Base-by-base conservation (phyloP, 768 basidiomycete genomes). In the Termitomyces sp. region DNA sequence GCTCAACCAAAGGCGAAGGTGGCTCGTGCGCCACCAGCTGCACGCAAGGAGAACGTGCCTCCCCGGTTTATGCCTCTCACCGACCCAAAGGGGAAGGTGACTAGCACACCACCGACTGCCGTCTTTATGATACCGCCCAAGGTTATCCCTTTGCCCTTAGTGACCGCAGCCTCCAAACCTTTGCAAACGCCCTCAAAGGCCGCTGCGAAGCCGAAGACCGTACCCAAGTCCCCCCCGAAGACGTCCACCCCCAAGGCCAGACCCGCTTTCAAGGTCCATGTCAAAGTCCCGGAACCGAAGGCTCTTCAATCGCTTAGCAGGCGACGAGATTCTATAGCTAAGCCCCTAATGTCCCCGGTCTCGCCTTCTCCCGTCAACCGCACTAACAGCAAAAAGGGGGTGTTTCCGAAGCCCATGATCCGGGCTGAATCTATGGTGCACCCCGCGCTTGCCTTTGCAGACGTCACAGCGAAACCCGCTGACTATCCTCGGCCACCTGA, bases 401-500 rank as follows among this genome's bases (percentile, higher is more conserved):
- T 44, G 3, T 57, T 33, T 13, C 56, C 56, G 3, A n/a, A 52
- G n/a, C 27, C 52, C 3, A 13, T 57, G 36, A 43, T n/a, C 6
- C 39, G 52, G 18, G 52, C 48, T 4, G 20, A 50, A 10, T 3
- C 11, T 1, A 25, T 48, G 1, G 1, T 6, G 1, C 47, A 57
- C 16, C 52, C 52, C 7, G 52, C 52, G 0, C 46, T 53, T 5
- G 35, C 45, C 3, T 50, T 32, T 23, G 36, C 15, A 7, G 33
- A 27, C 2, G 0, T 11, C 1, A 50, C 40, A 22, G 16, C 11
- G 31, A 57, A 57, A 7, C 57, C 53, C 0, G 39, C 32, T 0
- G 42, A 27, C 7, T 58, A 54, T 22, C 57, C 57, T n/a, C 22
- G 56, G 12, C 52, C 56, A 1, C 51, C 41, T 5, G 23, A 52